Evolutionary conservation across 2,329 filamentous ascomycete genomes (phyloP).

Genomic region (Aphanocladium album): DNA sequence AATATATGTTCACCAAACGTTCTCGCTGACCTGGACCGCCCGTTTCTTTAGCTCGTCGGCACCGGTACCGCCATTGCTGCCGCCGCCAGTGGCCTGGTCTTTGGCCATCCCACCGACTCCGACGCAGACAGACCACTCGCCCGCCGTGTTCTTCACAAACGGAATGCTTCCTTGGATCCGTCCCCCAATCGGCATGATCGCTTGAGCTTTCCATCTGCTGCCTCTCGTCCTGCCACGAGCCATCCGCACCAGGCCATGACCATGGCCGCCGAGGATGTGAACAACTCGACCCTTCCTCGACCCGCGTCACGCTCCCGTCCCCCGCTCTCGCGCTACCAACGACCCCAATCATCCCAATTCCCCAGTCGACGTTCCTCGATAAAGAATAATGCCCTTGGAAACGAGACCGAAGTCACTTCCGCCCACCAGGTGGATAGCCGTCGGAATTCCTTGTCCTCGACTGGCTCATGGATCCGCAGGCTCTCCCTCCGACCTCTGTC

Average conservation of each 20-base stretch:
- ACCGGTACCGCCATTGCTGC: slow-evolving; percentile 58
- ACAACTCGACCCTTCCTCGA: slow-evolving; percentile 20
- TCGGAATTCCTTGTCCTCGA: slow-evolving; percentile 56
- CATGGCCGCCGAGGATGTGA: background rate
- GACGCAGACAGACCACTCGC: slow-evolving; percentile 22
- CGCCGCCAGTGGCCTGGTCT: slow-evolving; percentile 53
- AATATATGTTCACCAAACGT: background rate
- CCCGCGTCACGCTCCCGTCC: slow-evolving; percentile 30
- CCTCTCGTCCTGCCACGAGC: slow-evolving; percentile 3
- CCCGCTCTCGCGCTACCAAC: slow-evolving; percentile 33
- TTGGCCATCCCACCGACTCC: slow-evolving; percentile 48
- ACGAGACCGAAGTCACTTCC: background rate
- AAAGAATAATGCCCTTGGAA: background rate
- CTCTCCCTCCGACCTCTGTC: slow-evolving; percentile 62
- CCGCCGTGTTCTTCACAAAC: slow-evolving; percentile 17
- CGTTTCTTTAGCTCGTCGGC: slow-evolving; percentile 49
- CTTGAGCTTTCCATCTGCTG: background rate
- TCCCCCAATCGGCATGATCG: slow-evolving; percentile 13
- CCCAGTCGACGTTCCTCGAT: background rate
- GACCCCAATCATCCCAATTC: slow-evolving; percentile 35
- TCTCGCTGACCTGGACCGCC: background rate
- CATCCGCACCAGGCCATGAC: background rate
- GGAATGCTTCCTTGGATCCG: slow-evolving; percentile 13
- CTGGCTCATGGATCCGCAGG: slow-evolving; percentile 67
- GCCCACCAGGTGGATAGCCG: slow-evolving; percentile 32